These are phyloP conservation scores for Syncephalastrum racemosum DNA, from an alignment of 371 early-diverging fungal species.

Conservation along the genomic window DNA sequence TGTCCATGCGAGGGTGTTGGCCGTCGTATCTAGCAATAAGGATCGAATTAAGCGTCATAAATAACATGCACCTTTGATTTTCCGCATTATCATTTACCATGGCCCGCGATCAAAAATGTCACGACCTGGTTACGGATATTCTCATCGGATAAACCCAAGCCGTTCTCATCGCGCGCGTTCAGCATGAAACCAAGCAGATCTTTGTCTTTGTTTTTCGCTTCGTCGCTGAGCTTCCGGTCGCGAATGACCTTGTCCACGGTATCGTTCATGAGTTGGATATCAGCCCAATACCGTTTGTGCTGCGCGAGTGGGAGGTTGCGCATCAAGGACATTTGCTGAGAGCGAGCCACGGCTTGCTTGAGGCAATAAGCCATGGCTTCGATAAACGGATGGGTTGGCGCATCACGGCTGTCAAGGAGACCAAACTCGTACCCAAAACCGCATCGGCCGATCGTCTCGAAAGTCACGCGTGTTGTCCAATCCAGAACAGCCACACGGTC, in stretches of 20 bases:
- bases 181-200: conserved; percentile 63
- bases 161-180: conserved; percentile 44
- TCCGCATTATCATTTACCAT: conserved; percentile 20
- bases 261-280: conserved; percentile 37
- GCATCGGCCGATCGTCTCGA: conserved; percentile 51
- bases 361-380: conserved; percentile 51
- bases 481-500: conserved; percentile 47
- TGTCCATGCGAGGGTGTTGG: conserved; percentile 54
- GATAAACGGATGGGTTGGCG: conserved; percentile 45
- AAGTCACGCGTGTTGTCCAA: conserved; percentile 58
- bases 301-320: conserved; percentile 46
- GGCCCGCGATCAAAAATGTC: conserved; percentile 59
- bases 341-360: conserved; percentile 25
- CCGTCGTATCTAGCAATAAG: conserved; percentile 21
- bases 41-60: background rate
- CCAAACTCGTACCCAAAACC: conserved; percentile 66
- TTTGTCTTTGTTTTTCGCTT: conserved; percentile 38
- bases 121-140: conserved; percentile 66
- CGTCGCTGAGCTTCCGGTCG: conserved; percentile 33
- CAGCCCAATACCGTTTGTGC: conserved; percentile 37
- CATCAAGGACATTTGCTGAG: conserved; percentile 34
- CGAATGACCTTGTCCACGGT: conserved; percentile 38
- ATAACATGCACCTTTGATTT: conserved; percentile 8
- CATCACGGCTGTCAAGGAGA: conserved; percentile 40
- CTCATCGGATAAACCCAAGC: conserved; percentile 41